Percentiles rank a stretch among this genome's conserved stretches.
These are phyloP conservation scores for Fusarium sacchari DNA, from an alignment of 2,329 filamentous ascomycete genomes.

Conservation along the genomic window DNA sequence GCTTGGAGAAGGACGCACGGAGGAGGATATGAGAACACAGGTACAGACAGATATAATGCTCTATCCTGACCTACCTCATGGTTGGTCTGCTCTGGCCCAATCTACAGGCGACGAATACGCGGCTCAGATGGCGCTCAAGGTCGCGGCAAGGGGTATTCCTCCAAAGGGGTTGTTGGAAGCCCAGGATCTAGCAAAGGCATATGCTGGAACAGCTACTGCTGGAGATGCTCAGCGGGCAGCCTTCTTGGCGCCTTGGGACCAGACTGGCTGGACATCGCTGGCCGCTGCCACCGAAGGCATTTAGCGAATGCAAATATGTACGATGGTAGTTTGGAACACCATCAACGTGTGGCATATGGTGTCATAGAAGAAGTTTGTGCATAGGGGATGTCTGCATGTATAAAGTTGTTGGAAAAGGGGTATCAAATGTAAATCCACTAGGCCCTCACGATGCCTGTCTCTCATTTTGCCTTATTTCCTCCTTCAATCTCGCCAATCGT, in stretches of 20 bases:
- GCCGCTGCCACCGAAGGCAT: slow-evolving; percentile 44
- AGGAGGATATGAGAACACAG: slow-evolving; percentile 68
- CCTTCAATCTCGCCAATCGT: slow-evolving; percentile 74
- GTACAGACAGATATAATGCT: slow-evolving; percentile 83
- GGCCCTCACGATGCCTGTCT: slow-evolving; percentile 9
- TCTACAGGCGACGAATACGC: slow-evolving; percentile 63
- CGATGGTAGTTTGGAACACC: neutral
- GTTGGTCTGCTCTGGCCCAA: slow-evolving; percentile 81
- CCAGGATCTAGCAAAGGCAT: slow-evolving; percentile 75
- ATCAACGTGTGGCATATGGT: neutral
- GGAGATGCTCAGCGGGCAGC: slow-evolving; percentile 81
- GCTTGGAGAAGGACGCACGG: slow-evolving; percentile 59
- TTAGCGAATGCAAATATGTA: neutral
- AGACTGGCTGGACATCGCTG: slow-evolving; percentile 71
- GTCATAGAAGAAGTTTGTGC: neutral
- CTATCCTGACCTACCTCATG: slow-evolving; percentile 78
- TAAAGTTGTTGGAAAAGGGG: slow-evolving; percentile 17
- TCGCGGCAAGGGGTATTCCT: slow-evolving; percentile 79
- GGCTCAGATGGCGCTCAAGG: slow-evolving; percentile 82
- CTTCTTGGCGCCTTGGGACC: slow-evolving; percentile 83
- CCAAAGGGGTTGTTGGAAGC: slow-evolving; percentile 76
- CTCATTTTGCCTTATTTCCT: slow-evolving; percentile 59
- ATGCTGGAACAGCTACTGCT: slow-evolving; percentile 75
- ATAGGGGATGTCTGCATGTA: neutral
- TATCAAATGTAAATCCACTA: slow-evolving; percentile 24